Evolutionary conservation across 805 yeast genomes (phyloP).

Genomic region (Starmerella gropengiesseri): DNA sequence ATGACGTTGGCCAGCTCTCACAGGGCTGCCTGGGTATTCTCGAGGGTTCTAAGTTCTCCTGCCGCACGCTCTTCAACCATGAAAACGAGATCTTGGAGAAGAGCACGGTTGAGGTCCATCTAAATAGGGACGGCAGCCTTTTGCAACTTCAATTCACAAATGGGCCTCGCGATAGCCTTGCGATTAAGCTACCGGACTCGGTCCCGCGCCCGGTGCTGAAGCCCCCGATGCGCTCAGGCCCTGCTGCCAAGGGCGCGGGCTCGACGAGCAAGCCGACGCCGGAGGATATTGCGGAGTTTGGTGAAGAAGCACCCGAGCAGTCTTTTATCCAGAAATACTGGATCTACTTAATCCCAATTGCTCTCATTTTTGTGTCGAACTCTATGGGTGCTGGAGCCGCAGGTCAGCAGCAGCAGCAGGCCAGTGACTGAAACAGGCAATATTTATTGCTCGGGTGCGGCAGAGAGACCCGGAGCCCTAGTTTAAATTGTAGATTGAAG

Average conservation of each 20-base stretch:
- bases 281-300: slow-evolving; percentile 28
- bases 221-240: background rate
- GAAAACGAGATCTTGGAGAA: slow-evolving; percentile 1
- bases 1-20: background rate
- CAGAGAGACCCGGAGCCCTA: too few relatives aligned
- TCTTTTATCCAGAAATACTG: slow-evolving; percentile 20
- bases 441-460: background rate
- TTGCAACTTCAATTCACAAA: slow-evolving; percentile 9
- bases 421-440: background rate
- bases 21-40: slow-evolving; percentile 17
- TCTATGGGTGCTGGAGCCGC: background rate
- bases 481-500: too few relatives aligned
- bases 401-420: background rate
- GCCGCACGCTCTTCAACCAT: slow-evolving; percentile 11
- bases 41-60: slow-evolving; percentile 7
- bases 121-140: slow-evolving; percentile 7
- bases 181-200: slow-evolving; percentile 2
- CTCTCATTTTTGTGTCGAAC: slow-evolving; percentile 6
- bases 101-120: slow-evolving; percentile 1
- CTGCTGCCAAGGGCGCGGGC: too few relatives aligned
- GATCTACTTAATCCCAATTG: slow-evolving; percentile 16
- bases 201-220: slow-evolving; percentile 10
- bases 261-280: too few relatives aligned
- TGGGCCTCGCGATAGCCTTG: slow-evolving; percentile 22
- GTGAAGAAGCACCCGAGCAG: slow-evolving; percentile 9